phyloP scores from a whole-genome alignment of 202 grass and related monocot species.

The Setaria viridis region DNA sequence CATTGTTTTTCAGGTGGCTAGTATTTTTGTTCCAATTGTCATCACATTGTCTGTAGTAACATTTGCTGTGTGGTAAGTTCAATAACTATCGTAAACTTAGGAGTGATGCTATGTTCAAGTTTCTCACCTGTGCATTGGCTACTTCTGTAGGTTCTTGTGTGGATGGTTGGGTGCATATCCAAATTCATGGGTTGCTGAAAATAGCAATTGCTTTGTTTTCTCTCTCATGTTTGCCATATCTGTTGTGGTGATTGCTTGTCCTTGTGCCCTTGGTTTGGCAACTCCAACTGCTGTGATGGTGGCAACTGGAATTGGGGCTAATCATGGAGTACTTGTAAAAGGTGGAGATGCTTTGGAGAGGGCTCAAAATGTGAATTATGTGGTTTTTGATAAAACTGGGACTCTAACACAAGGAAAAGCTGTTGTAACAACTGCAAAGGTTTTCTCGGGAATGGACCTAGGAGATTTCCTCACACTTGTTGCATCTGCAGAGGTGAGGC shows the following conservation, averaged over 20 bases:
- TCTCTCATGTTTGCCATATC: slow-evolving; percentile 99
- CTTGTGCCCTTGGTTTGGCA: slow-evolving; percentile 91
- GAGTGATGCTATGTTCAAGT: slow-evolving; percentile 27
- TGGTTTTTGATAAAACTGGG: slow-evolving; percentile 92
- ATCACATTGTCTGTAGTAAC: slow-evolving; percentile 89
- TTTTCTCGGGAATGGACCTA: slow-evolving; percentile 89
- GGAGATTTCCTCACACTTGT: slow-evolving; percentile 89
- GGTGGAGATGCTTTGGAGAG: slow-evolving; percentile 94
- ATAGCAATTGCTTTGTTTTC: slow-evolving; percentile 90
- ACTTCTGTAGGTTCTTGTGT: slow-evolving; percentile 78
- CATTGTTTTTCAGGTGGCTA: slow-evolving; percentile 79
- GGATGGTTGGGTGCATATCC: slow-evolving; percentile 87
- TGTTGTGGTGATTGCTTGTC: slow-evolving; percentile 96
- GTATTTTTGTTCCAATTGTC: slow-evolving; percentile 98
- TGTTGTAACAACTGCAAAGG: slow-evolving; percentile 80
- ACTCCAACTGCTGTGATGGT: slow-evolving; percentile 98
- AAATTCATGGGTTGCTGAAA: slow-evolving; percentile 77
- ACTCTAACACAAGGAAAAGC: slow-evolving; percentile 96
- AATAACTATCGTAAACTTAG: background rate
- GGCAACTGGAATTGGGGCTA: slow-evolving; percentile 87
- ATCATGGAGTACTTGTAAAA: slow-evolving; percentile 87
- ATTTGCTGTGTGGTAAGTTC: slow-evolving; percentile 82
- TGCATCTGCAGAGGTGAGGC: slow-evolving; percentile 92
- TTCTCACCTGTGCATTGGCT: slow-evolving; percentile 36
- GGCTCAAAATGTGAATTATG: slow-evolving; percentile 75